phyloP scores from a whole-genome alignment of 1,139 yeast genomes.

The Hemisphaericaspora xylanilytica region DNA sequence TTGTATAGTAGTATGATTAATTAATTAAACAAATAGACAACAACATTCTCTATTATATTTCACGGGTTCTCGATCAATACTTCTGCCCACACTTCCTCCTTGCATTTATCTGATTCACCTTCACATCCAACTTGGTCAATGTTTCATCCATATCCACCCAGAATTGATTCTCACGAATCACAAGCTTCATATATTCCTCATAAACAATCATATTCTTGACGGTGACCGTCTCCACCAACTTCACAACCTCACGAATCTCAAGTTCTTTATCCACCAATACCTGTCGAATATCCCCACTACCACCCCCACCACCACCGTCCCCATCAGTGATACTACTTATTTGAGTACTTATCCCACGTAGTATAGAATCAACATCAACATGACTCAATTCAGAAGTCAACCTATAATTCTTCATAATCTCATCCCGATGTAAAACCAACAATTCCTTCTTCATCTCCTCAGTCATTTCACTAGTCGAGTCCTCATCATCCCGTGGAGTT shows the following conservation, averaged over 20 bases:
- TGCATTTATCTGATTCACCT: constrained; percentile 11
- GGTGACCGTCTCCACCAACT: constrained; percentile 21
- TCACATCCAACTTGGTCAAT: constrained; percentile 14
- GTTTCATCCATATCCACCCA: constrained; percentile 24
- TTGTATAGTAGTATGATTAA: constrained; percentile 1
- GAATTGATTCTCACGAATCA: constrained; percentile 24
- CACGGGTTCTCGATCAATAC: background rate
- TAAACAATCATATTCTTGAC: constrained; percentile 30
- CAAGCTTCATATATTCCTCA: constrained; percentile 25
- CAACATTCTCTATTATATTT: background rate
- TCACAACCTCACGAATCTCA: constrained; percentile 17
- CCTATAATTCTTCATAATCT: constrained; percentile 17
- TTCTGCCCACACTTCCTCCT: background rate
- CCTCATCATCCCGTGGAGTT: background rate
- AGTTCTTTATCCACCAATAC: constrained; percentile 8
- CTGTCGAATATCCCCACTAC: background rate
- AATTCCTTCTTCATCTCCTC: constrained; percentile 20
- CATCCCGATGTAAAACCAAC: constrained; percentile 19
- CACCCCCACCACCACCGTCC: too few species aligned
- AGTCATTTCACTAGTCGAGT: constrained; percentile 3
- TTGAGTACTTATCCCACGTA: constrained; percentile 20
- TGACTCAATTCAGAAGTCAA: constrained; percentile 22
- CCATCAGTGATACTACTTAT: too few species aligned
- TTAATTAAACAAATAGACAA: background rate
- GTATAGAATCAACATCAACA: constrained; percentile 21